Evolutionary conservation across 208 protist species (phyloP), one percentile per base, ranked within the genome.

Genomic region (Trypanosoma cruzi): DNA sequence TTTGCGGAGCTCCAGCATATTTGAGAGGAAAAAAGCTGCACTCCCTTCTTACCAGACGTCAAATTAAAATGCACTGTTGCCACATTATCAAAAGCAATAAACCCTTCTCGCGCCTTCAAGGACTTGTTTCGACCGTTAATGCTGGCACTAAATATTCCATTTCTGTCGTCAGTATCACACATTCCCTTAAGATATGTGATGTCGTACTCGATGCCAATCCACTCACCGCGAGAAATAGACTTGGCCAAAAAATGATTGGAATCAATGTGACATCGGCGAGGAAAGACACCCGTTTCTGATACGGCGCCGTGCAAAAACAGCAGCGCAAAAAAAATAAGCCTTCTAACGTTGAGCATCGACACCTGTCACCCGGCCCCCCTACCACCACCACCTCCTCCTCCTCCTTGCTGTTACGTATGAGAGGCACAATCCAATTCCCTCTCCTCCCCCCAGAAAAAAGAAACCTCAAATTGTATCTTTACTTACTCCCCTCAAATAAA

Each of bases 131-230:
- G 34, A 32, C 68, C 74, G 46, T 89, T 86, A 42, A 89, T 63
- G n/a, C 59, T 59, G 52, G 54, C 78, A 24, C 46, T 68, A 37
- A 85, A 50, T 11, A 64, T 61, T 31, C 84, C 80, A 50, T 54
- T 34, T 37, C 16, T 44, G 6, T 74, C 70, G 10, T 63, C 55
- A 14, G 63, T 18, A 40, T 84, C 75, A 70, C 84, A 89, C 8
- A 85, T 63, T 26, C 64, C 66, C 1, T 80, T 54, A 11, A 18
- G 59, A 68, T 77, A 86, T n/a, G 55, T 31, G 3, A 89, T 31
- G 28, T 82, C 22, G 56, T 77, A 89, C 22, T 46, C 48, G 29
- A 89, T 55, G n/a, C 73, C 80, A 0, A 80, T 75, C 84, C 80
- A 86, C 4, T 55, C 40, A 18, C 84, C 84, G n/a, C 57, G 69